Evolutionary conservation across 495 filamentous ascomycete genomes (phyloP).

Genomic region (Antarctomyces pellizariae): DNA sequence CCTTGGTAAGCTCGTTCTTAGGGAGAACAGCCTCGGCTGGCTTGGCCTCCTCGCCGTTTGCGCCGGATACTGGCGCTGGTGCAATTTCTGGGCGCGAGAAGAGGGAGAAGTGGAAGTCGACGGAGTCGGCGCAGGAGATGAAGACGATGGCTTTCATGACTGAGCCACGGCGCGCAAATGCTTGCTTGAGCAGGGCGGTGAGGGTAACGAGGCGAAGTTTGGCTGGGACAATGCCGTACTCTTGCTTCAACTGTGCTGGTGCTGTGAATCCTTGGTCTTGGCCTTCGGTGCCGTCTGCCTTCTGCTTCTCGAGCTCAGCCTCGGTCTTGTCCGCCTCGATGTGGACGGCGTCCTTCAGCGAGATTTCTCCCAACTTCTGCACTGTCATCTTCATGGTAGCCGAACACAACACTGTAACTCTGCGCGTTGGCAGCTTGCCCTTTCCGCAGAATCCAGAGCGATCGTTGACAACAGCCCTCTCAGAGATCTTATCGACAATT

Average conservation of each 20-base stretch:
- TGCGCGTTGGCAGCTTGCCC: conserved; percentile 41
- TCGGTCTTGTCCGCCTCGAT: conserved; percentile 44
- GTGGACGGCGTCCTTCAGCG: conserved; percentile 76
- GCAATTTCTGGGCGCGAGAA: conserved; percentile 29
- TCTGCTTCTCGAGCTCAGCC: conserved; percentile 20
- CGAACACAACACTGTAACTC: conserved; percentile 82
- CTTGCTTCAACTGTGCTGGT: conserved; percentile 79
- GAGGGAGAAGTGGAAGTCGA: conserved; percentile 90
- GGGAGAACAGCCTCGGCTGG: conserved; percentile 2
- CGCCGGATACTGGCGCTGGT: conserved; percentile 4
- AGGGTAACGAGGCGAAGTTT: conserved; percentile 80
- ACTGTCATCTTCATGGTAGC: conserved; percentile 96
- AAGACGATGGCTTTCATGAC: conserved; percentile 93
- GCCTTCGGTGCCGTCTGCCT: conserved; percentile 12
- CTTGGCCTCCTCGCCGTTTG: conserved; percentile 2
- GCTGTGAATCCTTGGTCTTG: conserved; percentile 49
- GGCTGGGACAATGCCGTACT: conserved; percentile 62
- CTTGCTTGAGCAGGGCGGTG: conserved; percentile 55
- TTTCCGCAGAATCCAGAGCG: conserved; percentile 19
- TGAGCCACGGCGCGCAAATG: conserved; percentile 66
- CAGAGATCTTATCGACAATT: conserved; percentile 56
- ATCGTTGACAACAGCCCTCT: conserved; percentile 18
- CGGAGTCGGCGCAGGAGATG: conserved; percentile 86
- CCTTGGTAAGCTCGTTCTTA: conserved; percentile 15
- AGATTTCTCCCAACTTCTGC: conserved; percentile 76